A percentile compares a stretch with the other conserved stretches of the same genome.
phyloP scores from a whole-genome alignment of 2,329 filamentous ascomycete genomes.

The Fusarium nematophilum region DNA sequence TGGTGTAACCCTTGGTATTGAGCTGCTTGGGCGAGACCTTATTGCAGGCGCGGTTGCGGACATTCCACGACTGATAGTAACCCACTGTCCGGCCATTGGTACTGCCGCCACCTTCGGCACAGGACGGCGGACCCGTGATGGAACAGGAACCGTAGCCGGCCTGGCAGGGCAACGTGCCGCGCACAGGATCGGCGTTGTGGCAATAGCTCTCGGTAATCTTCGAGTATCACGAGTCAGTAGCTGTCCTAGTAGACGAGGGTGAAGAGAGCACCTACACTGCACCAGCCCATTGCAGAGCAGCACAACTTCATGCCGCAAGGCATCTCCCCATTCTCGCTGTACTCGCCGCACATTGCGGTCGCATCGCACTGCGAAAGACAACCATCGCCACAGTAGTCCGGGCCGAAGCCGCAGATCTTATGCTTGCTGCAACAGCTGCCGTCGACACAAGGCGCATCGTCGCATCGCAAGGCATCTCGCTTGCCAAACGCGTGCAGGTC shows the following conservation, averaged over 20 bases:
- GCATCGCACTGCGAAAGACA: conserved; percentile 32
- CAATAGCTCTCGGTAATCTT: neutral
- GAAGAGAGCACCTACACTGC: neutral
- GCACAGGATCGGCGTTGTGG: conserved; percentile 1
- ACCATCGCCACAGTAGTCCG: conserved; percentile 5
- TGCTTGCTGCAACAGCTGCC: conserved; percentile 8
- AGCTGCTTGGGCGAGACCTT: conserved; percentile 24
- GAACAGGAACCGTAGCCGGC: conserved; percentile 11
- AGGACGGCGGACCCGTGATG: conserved; percentile 7
- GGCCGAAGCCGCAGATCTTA: conserved; percentile 1
- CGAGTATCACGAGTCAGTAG: neutral
- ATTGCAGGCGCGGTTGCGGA: conserved; percentile 20
- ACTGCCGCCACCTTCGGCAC: conserved; percentile 5
- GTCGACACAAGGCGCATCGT: no score
- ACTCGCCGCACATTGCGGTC: conserved; percentile 12
- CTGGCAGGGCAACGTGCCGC: conserved; percentile 7
- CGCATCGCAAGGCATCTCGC: no score
- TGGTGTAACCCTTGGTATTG: conserved; percentile 9
- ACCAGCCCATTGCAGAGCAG: conserved; percentile 7
- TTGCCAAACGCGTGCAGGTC: no score
- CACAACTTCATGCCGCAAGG: conserved; percentile 21
- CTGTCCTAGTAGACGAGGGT: neutral
- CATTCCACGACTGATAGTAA: conserved; percentile 29
- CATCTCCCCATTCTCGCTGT: conserved; percentile 12
- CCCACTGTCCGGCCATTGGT: conserved; percentile 17